phyloP scores from a whole-genome alignment of 768 basidiomycete species.

The Sistotremastrum suecicum region DNA sequence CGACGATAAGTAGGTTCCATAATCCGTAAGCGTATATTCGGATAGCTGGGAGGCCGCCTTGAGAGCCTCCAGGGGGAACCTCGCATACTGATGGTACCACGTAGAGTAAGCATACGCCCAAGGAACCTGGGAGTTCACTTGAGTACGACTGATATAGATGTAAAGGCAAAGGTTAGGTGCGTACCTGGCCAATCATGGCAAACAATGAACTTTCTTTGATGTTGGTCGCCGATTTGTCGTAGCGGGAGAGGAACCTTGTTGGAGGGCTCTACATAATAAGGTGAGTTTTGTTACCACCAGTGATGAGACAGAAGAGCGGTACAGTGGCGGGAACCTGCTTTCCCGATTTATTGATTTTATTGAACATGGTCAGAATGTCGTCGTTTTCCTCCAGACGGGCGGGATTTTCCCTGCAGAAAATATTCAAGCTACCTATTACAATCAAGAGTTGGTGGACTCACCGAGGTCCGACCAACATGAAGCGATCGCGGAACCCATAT shows the following conservation, averaged over 20 bases:
- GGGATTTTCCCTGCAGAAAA: constrained; percentile 19
- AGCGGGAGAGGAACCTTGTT: constrained; percentile 39
- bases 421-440: too few species aligned
- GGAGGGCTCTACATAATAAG: constrained; percentile 18
- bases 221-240: constrained; percentile 45
- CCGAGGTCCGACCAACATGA: too few species aligned
- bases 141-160: background rate
- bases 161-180: background rate
- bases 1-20: constrained; percentile 34
- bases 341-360: constrained; percentile 30
- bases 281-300: constrained; percentile 10
- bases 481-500: constrained; percentile 25
- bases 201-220: constrained; percentile 41
- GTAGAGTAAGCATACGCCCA: constrained; percentile 38
- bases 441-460: too few species aligned
- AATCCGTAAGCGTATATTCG: constrained; percentile 42
- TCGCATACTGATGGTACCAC: constrained; percentile 47
- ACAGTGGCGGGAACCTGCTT: constrained; percentile 25
- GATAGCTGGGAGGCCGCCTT: constrained; percentile 29
- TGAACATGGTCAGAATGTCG: constrained; percentile 29
- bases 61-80: constrained; percentile 36
- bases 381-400: constrained; percentile 22
- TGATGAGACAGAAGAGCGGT: constrained; percentile 4
- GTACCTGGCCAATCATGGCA: constrained; percentile 33
- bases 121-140: constrained; percentile 25